Base-by-base conservation (phyloP, 2,329 filamentous ascomycete genomes). In the Sporothrix curviconia region DNA sequence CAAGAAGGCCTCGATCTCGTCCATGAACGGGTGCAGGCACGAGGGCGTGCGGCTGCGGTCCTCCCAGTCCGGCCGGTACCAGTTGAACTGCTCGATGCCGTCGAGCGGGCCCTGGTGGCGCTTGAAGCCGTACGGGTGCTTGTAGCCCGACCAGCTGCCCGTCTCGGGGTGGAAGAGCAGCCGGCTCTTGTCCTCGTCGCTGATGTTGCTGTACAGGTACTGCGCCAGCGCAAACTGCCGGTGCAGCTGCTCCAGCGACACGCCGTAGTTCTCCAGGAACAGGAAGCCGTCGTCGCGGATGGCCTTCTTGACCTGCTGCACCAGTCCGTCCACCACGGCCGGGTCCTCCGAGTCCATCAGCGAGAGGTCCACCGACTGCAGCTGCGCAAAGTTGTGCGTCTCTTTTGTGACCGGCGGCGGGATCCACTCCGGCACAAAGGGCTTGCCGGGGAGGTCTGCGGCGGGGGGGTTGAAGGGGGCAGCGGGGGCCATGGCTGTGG, bases 71-170 rank as follows among this genome's bases (percentile, higher is more conserved):
- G 65, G 65, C 24, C 69, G 72, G 67, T 79, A 80, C 72, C 73
- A 79, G 66, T 80, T 80, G 66, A 79, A 80, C 59, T 80, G 77
- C 61, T 80, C 77, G 55, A 79, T 79, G 3, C 76, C 77, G 62
- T 79, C 78, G 15, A 70, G 64, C 12, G 69, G 63, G 1, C 74
- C 76, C 2, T 69, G 71, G 39, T 74, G 65, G 46, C 76, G 73
- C 71, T 75, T 76, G 69, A 71, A 76, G 60, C 70, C 77, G 64
- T 67, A 75, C n/a, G 61, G 75, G 60, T 71, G 76, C 64, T 80
- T 79, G 65, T 76, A 80, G 0, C 77, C 76, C 3, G 76, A 76
- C 72, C 74, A 79, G 1, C 68, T 62, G n/a, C 77, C 77, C 0
- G 68, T 76, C 4, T 76, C 72, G 0, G 77, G 77, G 60, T 73